phyloP scores from a whole-genome alignment of 169 alveolate species.

The Pseudocohnilembus persalinus region DNA sequence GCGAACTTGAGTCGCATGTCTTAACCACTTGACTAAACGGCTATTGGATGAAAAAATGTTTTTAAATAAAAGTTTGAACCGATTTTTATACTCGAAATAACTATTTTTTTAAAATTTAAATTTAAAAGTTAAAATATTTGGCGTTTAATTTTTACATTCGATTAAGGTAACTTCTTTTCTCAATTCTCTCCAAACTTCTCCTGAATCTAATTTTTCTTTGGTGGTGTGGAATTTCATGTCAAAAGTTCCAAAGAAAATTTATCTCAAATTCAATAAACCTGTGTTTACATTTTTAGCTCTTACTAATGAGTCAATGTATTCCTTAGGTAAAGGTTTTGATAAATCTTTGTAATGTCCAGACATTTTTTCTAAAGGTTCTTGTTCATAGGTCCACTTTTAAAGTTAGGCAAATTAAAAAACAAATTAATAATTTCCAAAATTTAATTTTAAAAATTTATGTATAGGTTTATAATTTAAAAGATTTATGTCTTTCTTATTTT shows the following conservation, averaged over 20 bases:
- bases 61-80: too few relatives aligned
- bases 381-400: background rate
- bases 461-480: too few relatives aligned
- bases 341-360: background rate
- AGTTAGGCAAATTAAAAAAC: too few relatives aligned
- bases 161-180: background rate
- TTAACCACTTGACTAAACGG: too few relatives aligned
- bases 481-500: too few relatives aligned
- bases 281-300: background rate
- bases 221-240: background rate
- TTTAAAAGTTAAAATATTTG: too few relatives aligned
- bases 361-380: background rate
- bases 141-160: background rate
- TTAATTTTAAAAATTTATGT: too few relatives aligned
- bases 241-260: background rate
- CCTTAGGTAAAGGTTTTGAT: background rate
- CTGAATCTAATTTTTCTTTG: background rate
- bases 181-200: background rate
- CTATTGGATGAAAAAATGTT: too few relatives aligned
- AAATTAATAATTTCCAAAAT: too few relatives aligned
- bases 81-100: too few relatives aligned
- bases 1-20: too few relatives aligned
- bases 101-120: too few relatives aligned
- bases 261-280: background rate
- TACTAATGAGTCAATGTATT: background rate